Evolutionary conservation across 1,139 yeast species (phyloP).

Genomic region (Zygoascus hellenicus): DNA sequence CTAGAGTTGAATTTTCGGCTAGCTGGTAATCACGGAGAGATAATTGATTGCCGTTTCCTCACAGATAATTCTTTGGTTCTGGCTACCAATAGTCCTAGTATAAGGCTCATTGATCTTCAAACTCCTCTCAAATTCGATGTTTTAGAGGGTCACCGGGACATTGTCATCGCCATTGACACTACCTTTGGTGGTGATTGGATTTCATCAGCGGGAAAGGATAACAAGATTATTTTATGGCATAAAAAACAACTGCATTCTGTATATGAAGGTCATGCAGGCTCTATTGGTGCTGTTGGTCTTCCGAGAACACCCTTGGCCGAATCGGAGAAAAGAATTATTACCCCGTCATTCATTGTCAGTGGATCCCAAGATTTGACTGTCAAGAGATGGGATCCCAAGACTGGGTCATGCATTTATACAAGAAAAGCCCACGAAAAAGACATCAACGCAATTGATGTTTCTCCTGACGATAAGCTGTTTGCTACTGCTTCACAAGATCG

Average conservation of each 20-base stretch:
- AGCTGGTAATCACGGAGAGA: conserved; percentile 94
- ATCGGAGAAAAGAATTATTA: conserved; percentile 22
- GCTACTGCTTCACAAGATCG: conserved; percentile 98
- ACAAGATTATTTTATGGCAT: conserved; percentile 78
- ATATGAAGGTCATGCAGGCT: conserved; percentile 78
- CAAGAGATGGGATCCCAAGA: conserved; percentile 64
- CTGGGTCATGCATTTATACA: conserved; percentile 63
- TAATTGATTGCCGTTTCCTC: conserved; percentile 73
- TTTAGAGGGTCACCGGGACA: conserved; percentile 77
- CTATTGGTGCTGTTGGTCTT: conserved; percentile 76
- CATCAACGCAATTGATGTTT: conserved; percentile 77
- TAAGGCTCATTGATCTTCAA: conserved; percentile 50
- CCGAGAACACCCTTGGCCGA: conserved; percentile 48
- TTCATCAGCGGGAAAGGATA: conserved; percentile 91
- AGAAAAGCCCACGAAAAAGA: conserved; percentile 97
- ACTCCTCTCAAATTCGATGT: conserved; percentile 57
- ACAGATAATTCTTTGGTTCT: conserved; percentile 48
- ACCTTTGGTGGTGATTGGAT: conserved; percentile 81
- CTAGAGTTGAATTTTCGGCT: conserved; percentile 49
- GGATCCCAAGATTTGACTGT: conserved; percentile 88
- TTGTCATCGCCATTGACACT: conserved; percentile 73
- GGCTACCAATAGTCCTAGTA: conserved; percentile 93
- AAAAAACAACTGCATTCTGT: conserved; percentile 16
- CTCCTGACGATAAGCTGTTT: conserved; percentile 81
- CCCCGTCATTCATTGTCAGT: conserved; percentile 72